Evolutionary conservation across 805 yeast species (phyloP).

Genomic region (Wickerhamomyces subpelliculosus): DNA sequence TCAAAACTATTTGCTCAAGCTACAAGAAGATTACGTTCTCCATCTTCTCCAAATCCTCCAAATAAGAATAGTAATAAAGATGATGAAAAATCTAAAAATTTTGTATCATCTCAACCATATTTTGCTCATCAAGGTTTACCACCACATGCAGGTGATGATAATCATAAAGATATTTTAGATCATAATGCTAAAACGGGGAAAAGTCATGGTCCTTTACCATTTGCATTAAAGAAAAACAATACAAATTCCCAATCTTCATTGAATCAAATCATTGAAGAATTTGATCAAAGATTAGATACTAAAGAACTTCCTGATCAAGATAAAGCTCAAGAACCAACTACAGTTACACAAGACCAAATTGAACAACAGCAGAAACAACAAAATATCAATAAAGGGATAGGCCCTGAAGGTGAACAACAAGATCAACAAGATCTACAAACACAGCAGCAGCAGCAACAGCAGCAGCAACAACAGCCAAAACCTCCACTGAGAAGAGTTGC

Average conservation of each 20-base stretch:
- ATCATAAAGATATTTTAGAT: slow-evolving; percentile 7
- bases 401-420: background rate
- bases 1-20: slow-evolving; percentile 9
- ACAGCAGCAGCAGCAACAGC: slow-evolving; percentile 6
- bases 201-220: slow-evolving; percentile 25
- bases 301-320: background rate
- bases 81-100: slow-evolving; percentile 1
- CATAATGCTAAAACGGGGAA: slow-evolving; percentile 2
- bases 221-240: slow-evolving; percentile 21
- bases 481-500: slow-evolving; percentile 65
- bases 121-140: slow-evolving; percentile 55
- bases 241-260: slow-evolving; percentile 21
- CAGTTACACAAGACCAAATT: too few species aligned
- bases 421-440: background rate
- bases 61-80: background rate
- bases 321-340: too few species aligned
- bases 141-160: slow-evolving; percentile 33
- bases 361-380: background rate
- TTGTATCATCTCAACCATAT: slow-evolving; percentile 36
- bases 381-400: background rate
- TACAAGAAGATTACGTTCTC: slow-evolving; percentile 27
- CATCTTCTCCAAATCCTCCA: slow-evolving; percentile 24
- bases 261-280: slow-evolving; percentile 28
- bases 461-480: slow-evolving; percentile 1
- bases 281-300: slow-evolving; percentile 5